A percentile compares a stretch with the other conserved stretches of the same genome.
These are phyloP conservation scores for Backusella sp. DNA, from an alignment of 192 early-diverging fungal species.

Conservation along the genomic window DNA sequence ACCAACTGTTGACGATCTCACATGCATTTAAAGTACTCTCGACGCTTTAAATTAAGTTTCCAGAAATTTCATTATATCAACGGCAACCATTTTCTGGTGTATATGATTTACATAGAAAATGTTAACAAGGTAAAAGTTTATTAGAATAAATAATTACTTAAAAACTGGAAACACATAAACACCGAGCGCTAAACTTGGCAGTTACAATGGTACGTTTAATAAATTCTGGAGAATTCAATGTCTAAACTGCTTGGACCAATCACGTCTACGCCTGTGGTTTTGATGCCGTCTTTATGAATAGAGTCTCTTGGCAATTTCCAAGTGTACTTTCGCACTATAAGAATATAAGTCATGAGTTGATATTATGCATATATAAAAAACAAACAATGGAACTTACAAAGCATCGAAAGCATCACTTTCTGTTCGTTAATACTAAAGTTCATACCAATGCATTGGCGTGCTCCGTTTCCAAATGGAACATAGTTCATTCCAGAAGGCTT, in stretches of 20 bases:
- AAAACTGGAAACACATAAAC: too few species aligned
- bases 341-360: not conserved
- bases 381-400: conserved; percentile 4
- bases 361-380: not conserved
- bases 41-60: too few species aligned
- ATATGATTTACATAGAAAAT: too few species aligned
- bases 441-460: conserved; percentile 59
- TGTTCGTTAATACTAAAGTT: conserved; percentile 60
- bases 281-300: not conserved
- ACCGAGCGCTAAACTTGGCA: too few species aligned
- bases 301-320: conserved; percentile 26
- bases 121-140: too few species aligned
- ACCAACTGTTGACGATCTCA: not conserved
- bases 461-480: conserved; percentile 57
- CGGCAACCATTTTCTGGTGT: too few species aligned
- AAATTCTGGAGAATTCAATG: not conserved
- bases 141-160: too few species aligned
- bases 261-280: not conserved
- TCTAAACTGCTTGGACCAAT: not conserved
- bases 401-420: conserved; percentile 51
- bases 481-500: conserved; percentile 32
- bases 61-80: too few species aligned
- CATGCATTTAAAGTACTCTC: not conserved
- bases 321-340: conserved; percentile 21
- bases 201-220: not conserved